A percentile compares a stretch with the other conserved stretches of the same genome.
phyloP scores from a whole-genome alignment of 2,329 filamentous ascomycete species.

The Drechmeria coniospora region DNA sequence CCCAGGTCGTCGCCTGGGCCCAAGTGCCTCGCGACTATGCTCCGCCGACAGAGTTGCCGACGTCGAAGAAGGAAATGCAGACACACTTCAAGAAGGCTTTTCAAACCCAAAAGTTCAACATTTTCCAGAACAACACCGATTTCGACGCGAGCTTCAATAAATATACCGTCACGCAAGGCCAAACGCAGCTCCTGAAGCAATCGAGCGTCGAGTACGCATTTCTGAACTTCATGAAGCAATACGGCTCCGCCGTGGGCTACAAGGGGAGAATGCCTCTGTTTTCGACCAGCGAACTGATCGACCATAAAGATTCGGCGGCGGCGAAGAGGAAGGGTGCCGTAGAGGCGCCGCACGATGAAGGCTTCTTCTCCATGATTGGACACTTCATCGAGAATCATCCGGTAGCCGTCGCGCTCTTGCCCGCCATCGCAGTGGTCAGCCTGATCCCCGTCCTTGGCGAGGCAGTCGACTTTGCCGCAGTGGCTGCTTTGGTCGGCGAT shows the following conservation, averaged over 20 bases:
- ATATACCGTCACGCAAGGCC: not conserved
- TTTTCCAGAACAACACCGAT: slow-evolving; percentile 1
- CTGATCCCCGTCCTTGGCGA: not conserved
- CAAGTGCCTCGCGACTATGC: not conserved
- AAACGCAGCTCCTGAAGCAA: not conserved
- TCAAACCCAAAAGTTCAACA: not conserved
- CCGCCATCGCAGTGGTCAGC: not conserved
- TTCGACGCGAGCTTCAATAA: slow-evolving; percentile 1
- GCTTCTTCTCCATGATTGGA: not conserved
- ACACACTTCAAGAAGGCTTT: not conserved
- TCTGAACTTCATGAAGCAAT: not conserved
- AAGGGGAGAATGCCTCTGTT: slow-evolving; percentile 1
- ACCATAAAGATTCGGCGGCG: not conserved
- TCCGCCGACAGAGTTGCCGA: not conserved
- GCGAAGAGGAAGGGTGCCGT: not conserved
- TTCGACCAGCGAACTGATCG: not conserved
- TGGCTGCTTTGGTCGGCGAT: not conserved
- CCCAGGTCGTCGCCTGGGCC: slow-evolving; percentile 1
- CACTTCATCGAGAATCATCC: not conserved
- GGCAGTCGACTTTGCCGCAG: not conserved
- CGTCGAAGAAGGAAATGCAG: not conserved
- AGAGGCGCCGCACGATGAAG: not conserved
- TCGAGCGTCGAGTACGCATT: not conserved
- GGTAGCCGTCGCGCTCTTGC: not conserved
- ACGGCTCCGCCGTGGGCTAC: slow-evolving; percentile 1